phyloP scores from a whole-genome alignment of 805 yeast species.

The Pichia phayaonensis region DNA sequence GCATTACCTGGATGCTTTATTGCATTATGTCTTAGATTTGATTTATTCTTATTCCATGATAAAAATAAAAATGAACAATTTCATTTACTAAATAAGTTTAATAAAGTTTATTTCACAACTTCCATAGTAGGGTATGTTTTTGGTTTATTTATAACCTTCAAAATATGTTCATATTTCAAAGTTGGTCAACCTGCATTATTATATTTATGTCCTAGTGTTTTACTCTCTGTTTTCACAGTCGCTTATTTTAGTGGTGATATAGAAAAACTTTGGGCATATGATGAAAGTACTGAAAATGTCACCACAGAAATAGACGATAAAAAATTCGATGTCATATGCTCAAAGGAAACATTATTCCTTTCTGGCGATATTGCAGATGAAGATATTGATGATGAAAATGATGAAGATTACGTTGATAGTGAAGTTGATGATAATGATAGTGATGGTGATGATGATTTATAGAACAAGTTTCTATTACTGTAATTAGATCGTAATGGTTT shows the following conservation, averaged over 20 bases:
- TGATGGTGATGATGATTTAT: constrained; percentile 2
- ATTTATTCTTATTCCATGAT: constrained; percentile 35
- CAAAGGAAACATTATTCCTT: constrained; percentile 20
- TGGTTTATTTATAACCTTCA: constrained; percentile 39
- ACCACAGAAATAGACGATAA: constrained; percentile 9
- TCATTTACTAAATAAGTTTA: constrained; percentile 32
- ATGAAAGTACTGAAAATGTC: constrained; percentile 18
- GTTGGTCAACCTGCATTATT: constrained; percentile 63
- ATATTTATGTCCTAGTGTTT: constrained; percentile 48
- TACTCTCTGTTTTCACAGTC: constrained; percentile 26
- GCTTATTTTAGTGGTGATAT: constrained; percentile 39
- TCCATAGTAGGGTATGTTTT: constrained; percentile 40
- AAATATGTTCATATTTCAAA: constrained; percentile 31
- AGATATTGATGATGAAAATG: constrained; percentile 21
- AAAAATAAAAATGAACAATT: constrained; percentile 27
- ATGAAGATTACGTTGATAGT: constrained; percentile 15
- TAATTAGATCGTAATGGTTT: too few species aligned
- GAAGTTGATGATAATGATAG: constrained; percentile 1
- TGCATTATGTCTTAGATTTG: constrained; percentile 48
- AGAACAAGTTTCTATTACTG: too few species aligned
- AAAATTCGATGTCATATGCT: constrained; percentile 16
- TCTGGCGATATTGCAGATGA: constrained; percentile 17
- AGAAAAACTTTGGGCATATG: constrained; percentile 32
- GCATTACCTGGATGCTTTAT: constrained; percentile 51
- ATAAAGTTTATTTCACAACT: constrained; percentile 39